Evolutionary conservation across 148 eudicot genomes (phyloP), one percentile per base, ranked within the genome.

Genomic region (Drosera capensis): DNA sequence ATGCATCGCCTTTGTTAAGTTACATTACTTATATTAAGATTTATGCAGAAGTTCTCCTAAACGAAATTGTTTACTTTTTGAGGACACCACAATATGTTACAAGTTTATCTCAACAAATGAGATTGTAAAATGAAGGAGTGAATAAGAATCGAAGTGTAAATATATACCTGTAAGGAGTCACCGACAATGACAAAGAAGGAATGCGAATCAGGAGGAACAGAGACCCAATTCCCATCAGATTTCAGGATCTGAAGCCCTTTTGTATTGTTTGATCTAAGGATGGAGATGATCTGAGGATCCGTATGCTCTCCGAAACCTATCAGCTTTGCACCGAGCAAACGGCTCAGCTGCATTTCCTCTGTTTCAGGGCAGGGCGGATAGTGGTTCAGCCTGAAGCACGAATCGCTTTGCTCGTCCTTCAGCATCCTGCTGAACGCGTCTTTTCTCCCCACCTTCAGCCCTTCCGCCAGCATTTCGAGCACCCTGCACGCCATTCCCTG

Each of bases 281-380:
- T 69, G 5, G 93, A 82, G n/a, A 82, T 60, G 0, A 82, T 68
- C 41, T 82, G 93, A 6, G 92, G 92, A 57, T 81, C 92, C 3
- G 92, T 77, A 46, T 81, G 92, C 43, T 77, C 85, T 7, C 92
- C 92, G 46, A 81, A 81, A 0, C 92, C 92, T 0, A 81, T 51
- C 58, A 64, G 15, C 46, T 49, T 67, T 7, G 21, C 34, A 1
- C 64, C 69, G 22, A 46, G 63, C 43, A 41, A 25, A 11, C 55
- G 46, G 36, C 46, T 38, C 1, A 56, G 35, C 6, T 28, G 9
- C 31, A 3, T 9, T 9, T 4, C 31, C 38, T 34, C 38, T 11
- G 38, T 2, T 49, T 64, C 61, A 1, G 83, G 73, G 49, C 71
- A 57, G 3, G 94, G 80, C 7, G 84, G 84, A 16, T 77, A 77